Conservation (phyloP, 169 alveolate genomes). For the Eimeria falciformis region DNA sequence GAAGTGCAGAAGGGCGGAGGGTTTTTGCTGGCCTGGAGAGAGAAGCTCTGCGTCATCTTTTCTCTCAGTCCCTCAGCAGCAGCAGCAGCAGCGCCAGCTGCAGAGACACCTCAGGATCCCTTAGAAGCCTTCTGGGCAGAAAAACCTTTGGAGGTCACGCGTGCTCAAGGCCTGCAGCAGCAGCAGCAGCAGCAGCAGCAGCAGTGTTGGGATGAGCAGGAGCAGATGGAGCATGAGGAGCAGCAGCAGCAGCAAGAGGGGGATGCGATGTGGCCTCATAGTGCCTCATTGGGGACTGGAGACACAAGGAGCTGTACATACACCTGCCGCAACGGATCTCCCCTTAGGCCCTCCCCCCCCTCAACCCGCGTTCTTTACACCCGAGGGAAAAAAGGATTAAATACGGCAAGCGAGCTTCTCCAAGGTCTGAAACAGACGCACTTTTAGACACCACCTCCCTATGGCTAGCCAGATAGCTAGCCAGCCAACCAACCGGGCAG, state of each 20-base stretch:
- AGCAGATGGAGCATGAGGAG: not conserved
- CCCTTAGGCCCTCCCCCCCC: not conserved
- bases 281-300: not conserved
- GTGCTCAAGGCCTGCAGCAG: slow-evolving; percentile 26
- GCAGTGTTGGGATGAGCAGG: slow-evolving; percentile 5
- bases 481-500: not conserved
- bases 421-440: not conserved
- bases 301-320: not conserved
- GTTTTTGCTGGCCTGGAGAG: slow-evolving; percentile 70
- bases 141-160: not conserved
- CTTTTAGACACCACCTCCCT: not conserved
- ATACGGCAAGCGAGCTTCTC: slow-evolving; percentile 1
- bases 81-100: slow-evolving; percentile 46
- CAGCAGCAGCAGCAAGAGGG: slow-evolving; percentile 29
- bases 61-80: slow-evolving; percentile 2
- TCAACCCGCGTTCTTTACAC: not conserved
- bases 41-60: slow-evolving; percentile 37
- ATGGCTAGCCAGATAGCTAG: slow-evolving; percentile 9
- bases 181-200: slow-evolving; percentile 45
- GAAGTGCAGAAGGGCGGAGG: slow-evolving; percentile 55
- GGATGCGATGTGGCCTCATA: not conserved
- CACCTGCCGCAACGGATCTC: slow-evolving; percentile 8
- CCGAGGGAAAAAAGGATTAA: slow-evolving; percentile 2
- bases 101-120: not conserved
- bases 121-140: slow-evolving; percentile 26